phyloP scores from a whole-genome alignment of 176 grass and related monocot species.

The Carex scoparia region DNA sequence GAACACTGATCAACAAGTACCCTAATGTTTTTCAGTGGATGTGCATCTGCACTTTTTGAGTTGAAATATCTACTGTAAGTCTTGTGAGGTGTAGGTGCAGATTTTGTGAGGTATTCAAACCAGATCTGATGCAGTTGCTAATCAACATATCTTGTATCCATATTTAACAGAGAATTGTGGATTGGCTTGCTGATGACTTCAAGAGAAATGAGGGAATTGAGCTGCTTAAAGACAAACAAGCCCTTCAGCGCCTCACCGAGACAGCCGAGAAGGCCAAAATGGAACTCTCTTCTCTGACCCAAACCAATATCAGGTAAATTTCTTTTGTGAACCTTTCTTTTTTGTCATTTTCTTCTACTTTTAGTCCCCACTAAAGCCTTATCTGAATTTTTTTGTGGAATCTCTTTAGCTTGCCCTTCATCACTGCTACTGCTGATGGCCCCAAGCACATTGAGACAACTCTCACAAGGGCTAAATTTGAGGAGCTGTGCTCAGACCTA shows the following conservation, averaged over 20 bases:
- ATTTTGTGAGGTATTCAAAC: neutral
- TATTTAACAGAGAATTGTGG: slow-evolving; percentile 73
- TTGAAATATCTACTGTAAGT: neutral
- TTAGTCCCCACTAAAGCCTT: neutral
- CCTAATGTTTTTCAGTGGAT: slow-evolving; percentile 19
- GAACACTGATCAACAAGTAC: neutral
- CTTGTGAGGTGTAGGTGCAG: neutral
- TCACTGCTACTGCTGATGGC: slow-evolving; percentile 87
- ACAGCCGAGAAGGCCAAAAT: slow-evolving; percentile 98
- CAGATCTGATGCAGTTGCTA: neutral
- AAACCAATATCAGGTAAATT: slow-evolving; percentile 86
- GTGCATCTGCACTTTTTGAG: neutral
- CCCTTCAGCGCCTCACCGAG: slow-evolving; percentile 90
- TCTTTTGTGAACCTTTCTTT: neutral
- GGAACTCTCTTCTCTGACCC: slow-evolving; percentile 84
- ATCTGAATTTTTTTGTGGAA: neutral
- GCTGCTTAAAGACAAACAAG: slow-evolving; percentile 97
- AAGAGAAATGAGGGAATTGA: slow-evolving; percentile 95
- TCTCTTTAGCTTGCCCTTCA: slow-evolving; percentile 73
- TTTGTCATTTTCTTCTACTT: neutral
- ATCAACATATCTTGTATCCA: neutral
- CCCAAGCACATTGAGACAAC: slow-evolving; percentile 94
- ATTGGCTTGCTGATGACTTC: slow-evolving; percentile 86
- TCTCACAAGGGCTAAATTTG: slow-evolving; percentile 88
- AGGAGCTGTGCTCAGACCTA: slow-evolving; percentile 87